Evolutionary conservation across 345 rosid genomes (phyloP), one percentile per base, ranked within the genome.

Genomic region (Syzygium aqueum): DNA sequence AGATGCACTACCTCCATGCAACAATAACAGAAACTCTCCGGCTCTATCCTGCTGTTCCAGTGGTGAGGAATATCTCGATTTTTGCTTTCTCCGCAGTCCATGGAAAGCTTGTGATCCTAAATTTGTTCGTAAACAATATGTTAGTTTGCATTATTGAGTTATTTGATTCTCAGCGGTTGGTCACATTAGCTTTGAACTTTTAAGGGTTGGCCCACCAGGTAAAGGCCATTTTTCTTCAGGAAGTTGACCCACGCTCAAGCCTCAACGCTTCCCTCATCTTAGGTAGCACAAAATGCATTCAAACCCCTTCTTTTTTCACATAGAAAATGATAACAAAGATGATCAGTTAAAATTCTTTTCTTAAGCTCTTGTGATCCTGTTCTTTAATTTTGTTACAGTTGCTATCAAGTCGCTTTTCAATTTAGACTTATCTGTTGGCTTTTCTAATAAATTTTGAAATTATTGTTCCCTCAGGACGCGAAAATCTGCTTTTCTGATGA

Each of bases 1-100:
- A 89, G 83, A 93, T 93, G 95, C 89, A 89, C 30, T 93, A 93
- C 90, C 91, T 94, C 51, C 95, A 93, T 85, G 96, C 96, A 23
- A 91, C 95, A 21, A 85, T 94, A 84, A 93, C 93, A 6, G 95
- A 94, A 87, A 93, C 95, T 67, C 92, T 93, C 52, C 90, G 95
- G 67, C 90, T 94, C 67, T 93, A 92, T 86, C 97, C 95, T 33
- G 90, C 94, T 2, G 90, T 94, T 87, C 95, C 95, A 25, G 91
- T 93, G 93, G 97, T 94, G 86, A 92, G 88, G 16, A 87, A 37
- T 59, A 87, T n/a, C 40, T 5, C 23, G 28, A 57, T 27, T 43
- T 13, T 46, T 84, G 14, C 56, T 51, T 51, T 1, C 3, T 51
- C 2, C 33, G 51, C 85, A n/a, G 37, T 33, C 40, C 80, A 37